phyloP scores from a whole-genome alignment of 2,329 filamentous ascomycete genomes.

The Coleophoma cylindrospora region DNA sequence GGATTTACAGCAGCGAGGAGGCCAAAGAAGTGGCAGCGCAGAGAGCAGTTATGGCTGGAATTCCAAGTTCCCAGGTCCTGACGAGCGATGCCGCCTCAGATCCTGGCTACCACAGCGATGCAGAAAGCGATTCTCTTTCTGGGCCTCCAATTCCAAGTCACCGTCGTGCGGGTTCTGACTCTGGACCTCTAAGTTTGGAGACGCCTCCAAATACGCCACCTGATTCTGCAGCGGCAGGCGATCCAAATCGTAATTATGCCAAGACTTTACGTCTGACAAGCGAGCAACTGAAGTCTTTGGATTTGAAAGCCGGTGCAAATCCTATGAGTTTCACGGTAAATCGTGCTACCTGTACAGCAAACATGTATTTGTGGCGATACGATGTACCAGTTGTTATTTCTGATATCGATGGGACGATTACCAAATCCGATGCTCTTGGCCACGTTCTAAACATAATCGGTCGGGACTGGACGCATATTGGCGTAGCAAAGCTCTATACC shows the following conservation, averaged over 20 bases:
- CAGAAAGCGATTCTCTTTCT: constrained; percentile 52
- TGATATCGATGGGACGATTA: constrained; percentile 98
- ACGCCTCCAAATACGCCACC: constrained; percentile 68
- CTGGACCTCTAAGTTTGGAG: constrained; percentile 45
- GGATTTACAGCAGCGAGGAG: constrained; percentile 98
- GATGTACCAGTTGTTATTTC: constrained; percentile 94
- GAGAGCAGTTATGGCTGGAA: constrained; percentile 43
- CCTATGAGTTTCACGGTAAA: constrained; percentile 96
- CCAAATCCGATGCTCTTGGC: constrained; percentile 90
- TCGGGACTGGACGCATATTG: constrained; percentile 94
- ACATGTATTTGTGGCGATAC: constrained; percentile 91
- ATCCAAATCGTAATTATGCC: constrained; percentile 83
- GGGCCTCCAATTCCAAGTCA: constrained; percentile 44
- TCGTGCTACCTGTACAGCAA: constrained; percentile 82
- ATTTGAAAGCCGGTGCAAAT: constrained; percentile 82
- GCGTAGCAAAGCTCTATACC: constrained; percentile 94
- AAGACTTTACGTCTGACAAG: constrained; percentile 94
- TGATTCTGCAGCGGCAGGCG: constrained; percentile 55
- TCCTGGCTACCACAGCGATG: constrained; percentile 92
- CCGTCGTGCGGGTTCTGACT: constrained; percentile 59
- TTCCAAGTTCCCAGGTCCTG: constrained; percentile 25
- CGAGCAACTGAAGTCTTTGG: constrained; percentile 83
- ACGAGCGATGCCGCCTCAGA: constrained; percentile 73
- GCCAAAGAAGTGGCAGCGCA: constrained; percentile 85
- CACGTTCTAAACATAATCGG: constrained; percentile 96